These are phyloP conservation scores for Myotisia sp. DNA, from an alignment of 2,329 filamentous ascomycete species.

Conservation along the genomic window DNA sequence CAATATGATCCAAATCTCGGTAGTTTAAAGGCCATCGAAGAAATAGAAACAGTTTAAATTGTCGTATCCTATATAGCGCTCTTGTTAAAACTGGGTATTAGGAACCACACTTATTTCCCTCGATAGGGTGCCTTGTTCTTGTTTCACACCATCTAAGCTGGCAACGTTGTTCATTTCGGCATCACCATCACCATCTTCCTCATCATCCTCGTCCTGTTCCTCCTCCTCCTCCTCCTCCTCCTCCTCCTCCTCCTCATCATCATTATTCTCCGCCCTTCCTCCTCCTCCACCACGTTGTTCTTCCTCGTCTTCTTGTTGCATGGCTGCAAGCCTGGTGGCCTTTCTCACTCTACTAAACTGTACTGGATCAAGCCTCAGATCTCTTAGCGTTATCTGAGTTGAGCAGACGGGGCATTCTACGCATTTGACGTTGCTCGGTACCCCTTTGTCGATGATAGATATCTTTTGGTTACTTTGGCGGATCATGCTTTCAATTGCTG, in stretches of 20 bases:
- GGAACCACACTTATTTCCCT: too few species aligned
- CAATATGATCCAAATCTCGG: too few species aligned
- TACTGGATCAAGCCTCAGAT: slow-evolving; percentile 29
- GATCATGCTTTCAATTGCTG: slow-evolving; percentile 34
- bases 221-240: slow-evolving; percentile 14
- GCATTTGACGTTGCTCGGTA: slow-evolving; percentile 14
- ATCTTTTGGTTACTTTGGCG: slow-evolving; percentile 17
- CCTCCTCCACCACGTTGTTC: slow-evolving; percentile 22
- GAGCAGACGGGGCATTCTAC: slow-evolving; percentile 32
- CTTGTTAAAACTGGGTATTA: too few species aligned
- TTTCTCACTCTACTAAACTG: slow-evolving; percentile 27
- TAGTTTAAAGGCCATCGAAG: too few species aligned
- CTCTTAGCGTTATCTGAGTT: slow-evolving; percentile 21
- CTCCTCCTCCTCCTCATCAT: slow-evolving; percentile 22
- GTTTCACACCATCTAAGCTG: too few species aligned
- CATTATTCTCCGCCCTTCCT: slow-evolving; percentile 18
- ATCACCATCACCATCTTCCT: slow-evolving; percentile 9
- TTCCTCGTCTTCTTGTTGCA: slow-evolving; percentile 22
- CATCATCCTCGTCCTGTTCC: slow-evolving; percentile 10
- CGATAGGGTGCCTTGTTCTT: too few species aligned
- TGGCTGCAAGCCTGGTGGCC: slow-evolving; percentile 16
- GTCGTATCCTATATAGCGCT: too few species aligned
- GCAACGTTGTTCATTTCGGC: background rate
- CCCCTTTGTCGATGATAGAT: slow-evolving; percentile 14
- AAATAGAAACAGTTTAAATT: too few species aligned